Conservation (phyloP, 140 eudicot genomes). For the Ambrosia hybrid region DNA sequence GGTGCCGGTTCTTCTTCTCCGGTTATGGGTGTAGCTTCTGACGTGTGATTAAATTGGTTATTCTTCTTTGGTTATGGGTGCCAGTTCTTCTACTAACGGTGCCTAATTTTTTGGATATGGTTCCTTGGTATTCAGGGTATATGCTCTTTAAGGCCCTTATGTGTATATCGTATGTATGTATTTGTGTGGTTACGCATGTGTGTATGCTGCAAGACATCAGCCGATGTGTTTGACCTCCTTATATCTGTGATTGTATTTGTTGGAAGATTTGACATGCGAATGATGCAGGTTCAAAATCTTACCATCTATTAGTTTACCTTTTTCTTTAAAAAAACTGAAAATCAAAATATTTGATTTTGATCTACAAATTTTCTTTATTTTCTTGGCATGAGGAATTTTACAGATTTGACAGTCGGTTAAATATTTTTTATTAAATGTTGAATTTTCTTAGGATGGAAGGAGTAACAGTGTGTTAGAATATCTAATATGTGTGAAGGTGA, state of each 20-base stretch:
- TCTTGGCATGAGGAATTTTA: background rate
- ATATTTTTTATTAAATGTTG: background rate
- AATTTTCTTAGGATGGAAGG: background rate
- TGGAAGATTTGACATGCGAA: slow-evolving; percentile 85
- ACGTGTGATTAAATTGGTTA: too few species aligned
- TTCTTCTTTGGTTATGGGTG: too few species aligned
- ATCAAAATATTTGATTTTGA: background rate
- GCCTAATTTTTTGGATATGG: slow-evolving; percentile 96
- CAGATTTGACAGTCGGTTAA: background rate
- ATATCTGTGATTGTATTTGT: slow-evolving; percentile 79
- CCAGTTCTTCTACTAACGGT: slow-evolving; percentile 27
- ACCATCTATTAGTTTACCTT: background rate
- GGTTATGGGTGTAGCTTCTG: slow-evolving; percentile 45
- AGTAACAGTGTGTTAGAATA: background rate
- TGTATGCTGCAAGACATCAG: slow-evolving; percentile 76
- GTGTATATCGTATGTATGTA: background rate
- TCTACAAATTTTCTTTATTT: background rate
- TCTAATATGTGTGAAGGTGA: background rate
- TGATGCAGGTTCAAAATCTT: slow-evolving; percentile 68
- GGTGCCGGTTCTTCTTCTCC: slow-evolving; percentile 9
- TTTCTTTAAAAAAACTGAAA: background rate
- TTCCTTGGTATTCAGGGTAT: slow-evolving; percentile 99
- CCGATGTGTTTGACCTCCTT: slow-evolving; percentile 85
- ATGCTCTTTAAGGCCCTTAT: background rate
- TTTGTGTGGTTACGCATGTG: background rate